Base-by-base conservation (phyloP, 352 stramenopile genomes). In the Peronosclerospora sorghi region DNA sequence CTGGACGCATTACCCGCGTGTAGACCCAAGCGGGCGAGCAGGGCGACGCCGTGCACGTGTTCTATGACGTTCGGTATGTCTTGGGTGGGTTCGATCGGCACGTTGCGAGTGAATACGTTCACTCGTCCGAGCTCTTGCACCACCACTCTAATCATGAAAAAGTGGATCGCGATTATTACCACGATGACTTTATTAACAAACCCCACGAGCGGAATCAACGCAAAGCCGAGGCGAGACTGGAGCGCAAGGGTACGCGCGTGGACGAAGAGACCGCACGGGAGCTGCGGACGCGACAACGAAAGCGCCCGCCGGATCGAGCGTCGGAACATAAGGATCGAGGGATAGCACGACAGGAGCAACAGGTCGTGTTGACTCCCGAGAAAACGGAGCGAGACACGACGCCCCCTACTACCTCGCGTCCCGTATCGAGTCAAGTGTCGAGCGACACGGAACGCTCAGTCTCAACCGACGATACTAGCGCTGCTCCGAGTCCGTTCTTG, bases 41-140 rank as follows among this genome's bases (percentile, higher is more conserved):
- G 43, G 64, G 8, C 47, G 21, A 7, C 21, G n/a, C n/a, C n/a
- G n/a, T n/a, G n/a, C n/a, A 69, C 2, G 47, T 88, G n/a, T 65
- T 65, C 19, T 89, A 88, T 41, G 78, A 89, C 45, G 76, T 93
- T 13, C 73, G 78, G 29, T 93, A 93, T 43, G 67, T 93, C 19
- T 32, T 88, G 9, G 75, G 80, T 5, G 80, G 80, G 3, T 82
- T 85, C 37, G 80, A 90, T 35, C 74, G 78, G 36, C 65, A 65
- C 5, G 73, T 93, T 20, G 73, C 76, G 28, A 68, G 68, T 24
- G 57, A 86, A 18, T 93, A 62, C 14, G 73, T 86, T 24, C 55
- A 80, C 37, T 59, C 68, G 34, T 82, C 68, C 0, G 44, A 50
- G 45, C 57, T 83, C 6, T 44, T 82, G 20, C 40, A 65, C 18